Percentiles rank a stretch among this genome's conserved stretches.
phyloP scores from a whole-genome alignment of 1,284 basidiomycete genomes.

The Ceratobasidium sp. region DNA sequence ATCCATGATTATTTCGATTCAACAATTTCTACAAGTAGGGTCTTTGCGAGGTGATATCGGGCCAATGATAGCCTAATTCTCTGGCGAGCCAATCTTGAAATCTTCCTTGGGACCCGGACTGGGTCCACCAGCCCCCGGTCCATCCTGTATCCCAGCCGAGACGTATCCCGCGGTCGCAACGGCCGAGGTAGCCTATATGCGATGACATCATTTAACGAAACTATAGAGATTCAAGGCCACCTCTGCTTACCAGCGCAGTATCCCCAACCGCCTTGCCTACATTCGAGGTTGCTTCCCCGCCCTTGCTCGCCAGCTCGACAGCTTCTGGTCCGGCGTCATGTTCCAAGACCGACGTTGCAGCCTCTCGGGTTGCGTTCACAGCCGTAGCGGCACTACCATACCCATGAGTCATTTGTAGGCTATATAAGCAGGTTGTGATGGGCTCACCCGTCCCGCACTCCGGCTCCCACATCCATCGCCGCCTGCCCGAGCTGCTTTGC shows the following conservation, averaged over 20 bases:
- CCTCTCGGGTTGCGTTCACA: constrained; percentile 12
- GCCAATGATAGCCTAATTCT: background rate
- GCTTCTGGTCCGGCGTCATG: constrained; percentile 36
- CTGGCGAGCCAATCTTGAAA: constrained; percentile 2
- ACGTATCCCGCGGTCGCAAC: constrained; percentile 36
- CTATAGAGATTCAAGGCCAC: background rate
- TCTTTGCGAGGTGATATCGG: background rate
- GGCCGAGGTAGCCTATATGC: constrained; percentile 29
- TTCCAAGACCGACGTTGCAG: constrained; percentile 20
- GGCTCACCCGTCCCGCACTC: constrained; percentile 31
- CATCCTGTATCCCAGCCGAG: constrained; percentile 5
- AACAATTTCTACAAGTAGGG: background rate
- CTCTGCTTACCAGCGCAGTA: constrained; percentile 8
- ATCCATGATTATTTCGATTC: constrained; percentile 3
- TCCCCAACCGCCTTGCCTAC: constrained; percentile 17
- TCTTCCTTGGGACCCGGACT: background rate
- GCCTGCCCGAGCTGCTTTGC: constrained; percentile 4
- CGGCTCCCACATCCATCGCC: constrained; percentile 8
- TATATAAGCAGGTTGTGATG: background rate
- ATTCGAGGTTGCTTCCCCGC: constrained; percentile 4
- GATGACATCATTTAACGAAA: background rate
- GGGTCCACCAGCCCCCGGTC: background rate
- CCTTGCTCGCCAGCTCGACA: constrained; percentile 13
- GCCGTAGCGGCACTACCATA: background rate
- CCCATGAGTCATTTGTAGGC: background rate